Conservation (phyloP, 139 green algal species). For the Edaphochlamys debaryana region DNA sequence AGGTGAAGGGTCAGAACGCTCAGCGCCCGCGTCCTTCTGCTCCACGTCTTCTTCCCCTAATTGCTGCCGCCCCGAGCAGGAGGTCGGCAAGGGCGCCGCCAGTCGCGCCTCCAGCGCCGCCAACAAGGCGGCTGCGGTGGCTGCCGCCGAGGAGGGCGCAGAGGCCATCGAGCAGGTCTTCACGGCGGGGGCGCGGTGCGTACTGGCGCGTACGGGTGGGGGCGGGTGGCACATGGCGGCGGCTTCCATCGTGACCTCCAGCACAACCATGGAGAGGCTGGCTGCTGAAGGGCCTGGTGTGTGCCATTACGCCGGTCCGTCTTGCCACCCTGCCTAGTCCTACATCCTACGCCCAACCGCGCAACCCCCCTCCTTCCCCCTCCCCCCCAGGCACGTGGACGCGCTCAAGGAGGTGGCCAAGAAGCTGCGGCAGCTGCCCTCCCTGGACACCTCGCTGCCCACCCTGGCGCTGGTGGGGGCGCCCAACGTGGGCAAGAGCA, state of each 20-base stretch:
- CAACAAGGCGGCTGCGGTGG: conserved; percentile 77
- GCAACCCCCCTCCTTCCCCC: neutral
- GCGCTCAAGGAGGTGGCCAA: conserved; percentile 66
- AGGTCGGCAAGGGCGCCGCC: conserved; percentile 83
- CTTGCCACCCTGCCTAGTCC: no score
- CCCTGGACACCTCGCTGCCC: conserved; percentile 85
- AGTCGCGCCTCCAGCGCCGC: conserved; percentile 61
- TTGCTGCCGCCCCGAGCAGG: no score
- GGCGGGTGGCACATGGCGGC: no score
- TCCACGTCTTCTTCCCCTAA: no score
- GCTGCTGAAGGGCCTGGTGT: no score
- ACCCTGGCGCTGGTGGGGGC: conserved; percentile 85
- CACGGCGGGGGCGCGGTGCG: conserved; percentile 34
- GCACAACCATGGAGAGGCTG: no score
- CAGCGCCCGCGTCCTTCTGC: no score
- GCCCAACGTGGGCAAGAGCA: conserved; percentile 96
- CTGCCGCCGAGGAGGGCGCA: conserved; percentile 73
- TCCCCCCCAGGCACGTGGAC: conserved; percentile 19
- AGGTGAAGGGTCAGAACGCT: no score
- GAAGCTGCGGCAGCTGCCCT: conserved; percentile 80
- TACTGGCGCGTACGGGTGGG: no score
- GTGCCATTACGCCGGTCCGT: no score
- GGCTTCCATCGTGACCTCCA: neutral
- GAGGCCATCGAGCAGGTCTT: conserved; percentile 65
- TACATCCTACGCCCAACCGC: no score